phyloP scores from a whole-genome alignment of 495 filamentous ascomycete genomes.

The Opeltia flavorubescens region DNA sequence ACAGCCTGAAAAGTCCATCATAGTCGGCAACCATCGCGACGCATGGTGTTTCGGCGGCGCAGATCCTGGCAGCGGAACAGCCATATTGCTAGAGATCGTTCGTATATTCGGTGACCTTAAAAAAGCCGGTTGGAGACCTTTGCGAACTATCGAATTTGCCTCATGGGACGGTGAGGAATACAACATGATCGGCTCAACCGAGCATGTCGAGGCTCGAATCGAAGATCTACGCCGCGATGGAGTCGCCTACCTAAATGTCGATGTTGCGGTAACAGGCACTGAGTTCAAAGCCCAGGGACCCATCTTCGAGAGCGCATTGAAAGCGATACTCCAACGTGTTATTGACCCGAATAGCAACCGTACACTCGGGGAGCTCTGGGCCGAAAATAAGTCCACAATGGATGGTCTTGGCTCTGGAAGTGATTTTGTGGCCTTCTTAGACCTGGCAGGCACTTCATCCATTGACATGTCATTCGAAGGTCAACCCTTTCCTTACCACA shows the following conservation, averaged over 20 bases:
- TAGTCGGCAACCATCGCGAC: slow-evolving; percentile 89
- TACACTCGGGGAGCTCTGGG: slow-evolving; percentile 65
- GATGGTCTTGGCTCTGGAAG: slow-evolving; percentile 64
- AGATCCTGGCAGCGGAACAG: slow-evolving; percentile 78
- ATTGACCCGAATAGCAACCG: slow-evolving; percentile 53
- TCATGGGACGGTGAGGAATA: slow-evolving; percentile 89
- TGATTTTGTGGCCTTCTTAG: slow-evolving; percentile 85
- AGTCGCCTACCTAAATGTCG: slow-evolving; percentile 85
- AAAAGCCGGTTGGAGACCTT: slow-evolving; percentile 70
- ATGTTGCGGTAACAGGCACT: slow-evolving; percentile 62
- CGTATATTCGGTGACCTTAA: slow-evolving; percentile 66
- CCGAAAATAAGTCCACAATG: slow-evolving; percentile 40
- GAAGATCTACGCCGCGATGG: slow-evolving; percentile 43
- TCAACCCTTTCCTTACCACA: slow-evolving; percentile 56
- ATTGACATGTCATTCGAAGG: slow-evolving; percentile 75
- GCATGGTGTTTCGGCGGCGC: slow-evolving; percentile 82
- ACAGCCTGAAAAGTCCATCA: slow-evolving; percentile 68
- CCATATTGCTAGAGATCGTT: slow-evolving; percentile 76
- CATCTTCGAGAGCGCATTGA: slow-evolving; percentile 54
- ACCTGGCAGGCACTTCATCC: slow-evolving; percentile 81
- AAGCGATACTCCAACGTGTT: slow-evolving; percentile 58
- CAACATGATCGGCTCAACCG: slow-evolving; percentile 87
- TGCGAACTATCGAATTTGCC: slow-evolving; percentile 83
- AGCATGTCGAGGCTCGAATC: slow-evolving; percentile 67
- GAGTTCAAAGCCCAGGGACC: slow-evolving; percentile 65